Percentiles rank a stretch among this genome's conserved stretches.
Conservation (phyloP, 768 basidiomycete species). For the Rubroboletus satanas region DNA sequence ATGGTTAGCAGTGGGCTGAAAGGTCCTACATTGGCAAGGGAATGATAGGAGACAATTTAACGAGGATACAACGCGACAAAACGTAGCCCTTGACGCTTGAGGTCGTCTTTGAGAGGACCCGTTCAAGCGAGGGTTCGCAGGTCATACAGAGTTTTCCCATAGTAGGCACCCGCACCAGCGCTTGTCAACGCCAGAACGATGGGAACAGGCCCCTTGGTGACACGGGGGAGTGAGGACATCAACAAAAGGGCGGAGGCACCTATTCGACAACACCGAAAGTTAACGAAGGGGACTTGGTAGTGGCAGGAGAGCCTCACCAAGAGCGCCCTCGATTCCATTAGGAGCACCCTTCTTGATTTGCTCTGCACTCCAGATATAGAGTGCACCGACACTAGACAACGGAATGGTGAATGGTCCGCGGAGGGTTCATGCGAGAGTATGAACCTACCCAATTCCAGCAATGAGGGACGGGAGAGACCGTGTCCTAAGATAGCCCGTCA, state of each 20-base stretch:
- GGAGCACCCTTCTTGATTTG: conserved; percentile 66
- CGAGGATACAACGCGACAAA: conserved; percentile 11
- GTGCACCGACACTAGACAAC: conserved; percentile 58
- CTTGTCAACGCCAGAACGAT: conserved; percentile 58
- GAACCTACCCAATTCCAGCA: conserved; percentile 70
- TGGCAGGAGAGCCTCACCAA: conserved; percentile 47
- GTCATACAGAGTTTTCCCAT: conserved; percentile 54
- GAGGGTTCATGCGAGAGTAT: background rate
- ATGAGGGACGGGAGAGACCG: conserved; percentile 79
- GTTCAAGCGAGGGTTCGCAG: conserved; percentile 21
- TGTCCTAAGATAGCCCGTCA: conserved; percentile 67
- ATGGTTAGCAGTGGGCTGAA: background rate
- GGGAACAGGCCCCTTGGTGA: conserved; percentile 73
- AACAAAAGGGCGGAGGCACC: conserved; percentile 75
- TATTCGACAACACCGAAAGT: conserved; percentile 23
- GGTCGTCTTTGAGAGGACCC: background rate
- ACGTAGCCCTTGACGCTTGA: background rate
- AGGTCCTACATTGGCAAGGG: background rate
- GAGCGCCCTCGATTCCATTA: conserved; percentile 74
- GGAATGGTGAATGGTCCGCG: background rate
- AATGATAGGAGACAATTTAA: background rate
- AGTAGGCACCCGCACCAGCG: conserved; percentile 59
- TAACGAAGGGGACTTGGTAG: background rate
- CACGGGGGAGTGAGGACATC: conserved; percentile 69
- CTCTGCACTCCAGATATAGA: conserved; percentile 79